Evolutionary conservation across 768 basidiomycete species (phyloP), one percentile per base, ranked within the genome.

Genomic region (Paxillus rubicundulus): DNA sequence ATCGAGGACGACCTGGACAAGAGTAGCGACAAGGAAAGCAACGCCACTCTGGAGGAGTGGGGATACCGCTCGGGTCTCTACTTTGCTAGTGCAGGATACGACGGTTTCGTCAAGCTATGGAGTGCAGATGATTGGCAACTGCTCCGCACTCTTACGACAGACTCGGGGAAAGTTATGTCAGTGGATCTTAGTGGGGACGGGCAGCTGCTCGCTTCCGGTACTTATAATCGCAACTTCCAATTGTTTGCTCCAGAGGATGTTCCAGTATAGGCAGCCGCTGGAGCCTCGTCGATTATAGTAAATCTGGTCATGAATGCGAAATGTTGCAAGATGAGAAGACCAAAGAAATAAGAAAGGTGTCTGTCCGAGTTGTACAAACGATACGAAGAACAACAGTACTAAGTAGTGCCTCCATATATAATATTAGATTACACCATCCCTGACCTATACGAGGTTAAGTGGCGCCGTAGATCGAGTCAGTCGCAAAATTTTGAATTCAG

Each of bases 91-190:
- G 77, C 91, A 4, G 95, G 97, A 4, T 98, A 98, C 68, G 97
- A 99, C 65, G 92, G 93, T 5, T 82, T 88, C 52, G 91, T 99
- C 65, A 94, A 97, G 69, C 64, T 99, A 50, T 99, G 97, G 97
- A 91, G 87, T 63, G 91, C 95, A 43, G 97, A 98, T 66, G 97
- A 99, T 64, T 99, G 97, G 97, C 93, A 92, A 62, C 74, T 95
- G 40, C 78, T 97, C 47, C 82, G 86, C 56, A 89, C 89, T 40
- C 77, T 99, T 52, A 85, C 92, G 47, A 95, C 93, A 18, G 96
- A 98, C 65, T 87, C 89, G 24, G 93, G 95, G n/a, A 98, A 98
- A 71, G 95, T 98, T 54, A 99, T 98, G 97, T 92, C 90, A 7
- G 94, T 98, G 9, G 97, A 99, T 67, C 78, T 98, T 18, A 84